phyloP scores from a whole-genome alignment of 495 filamentous ascomycete species.

The Hamigera avellanea region DNA sequence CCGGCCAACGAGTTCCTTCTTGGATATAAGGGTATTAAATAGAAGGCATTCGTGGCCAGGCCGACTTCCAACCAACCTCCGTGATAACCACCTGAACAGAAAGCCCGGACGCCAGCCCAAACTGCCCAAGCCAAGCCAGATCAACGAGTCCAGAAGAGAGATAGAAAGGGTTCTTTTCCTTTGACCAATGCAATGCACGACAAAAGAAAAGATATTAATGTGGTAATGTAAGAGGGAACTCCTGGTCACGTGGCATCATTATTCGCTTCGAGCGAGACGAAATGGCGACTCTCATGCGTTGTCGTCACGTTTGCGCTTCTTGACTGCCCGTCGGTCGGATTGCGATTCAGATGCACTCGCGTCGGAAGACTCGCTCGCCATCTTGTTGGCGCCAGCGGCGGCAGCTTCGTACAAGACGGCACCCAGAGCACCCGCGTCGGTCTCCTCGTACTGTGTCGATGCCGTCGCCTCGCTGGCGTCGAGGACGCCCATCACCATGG shows the following conservation, averaged over 20 bases:
- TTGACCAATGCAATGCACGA: no score
- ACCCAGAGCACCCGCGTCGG: constrained; percentile 52
- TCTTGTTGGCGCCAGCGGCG: constrained; percentile 45
- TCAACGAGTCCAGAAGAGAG: neutral
- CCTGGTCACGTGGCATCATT: constrained; percentile 35
- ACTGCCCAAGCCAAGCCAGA: constrained; percentile 6
- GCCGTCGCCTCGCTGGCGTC: constrained; percentile 49
- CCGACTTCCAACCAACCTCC: neutral
- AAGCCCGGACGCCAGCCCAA: constrained; percentile 1
- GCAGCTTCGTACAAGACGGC: constrained; percentile 67
- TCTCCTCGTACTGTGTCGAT: constrained; percentile 34
- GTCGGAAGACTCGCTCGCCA: constrained; percentile 44
- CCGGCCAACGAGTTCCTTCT: no score
- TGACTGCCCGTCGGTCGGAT: constrained; percentile 40
- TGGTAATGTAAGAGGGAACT: constrained; percentile 16
- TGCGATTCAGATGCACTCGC: constrained; percentile 31
- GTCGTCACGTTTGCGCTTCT: constrained; percentile 69
- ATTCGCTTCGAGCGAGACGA: constrained; percentile 10
- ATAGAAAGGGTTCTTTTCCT: neutral
- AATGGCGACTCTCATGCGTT: constrained; percentile 15
- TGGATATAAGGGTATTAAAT: no score
- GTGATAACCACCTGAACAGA: neutral
- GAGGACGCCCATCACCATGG: constrained; percentile 79
- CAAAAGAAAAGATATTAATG: no score
- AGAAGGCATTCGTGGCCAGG: neutral